phyloP scores from a whole-genome alignment of 2,329 filamentous ascomycete genomes.

The Talaromyces piceae region DNA sequence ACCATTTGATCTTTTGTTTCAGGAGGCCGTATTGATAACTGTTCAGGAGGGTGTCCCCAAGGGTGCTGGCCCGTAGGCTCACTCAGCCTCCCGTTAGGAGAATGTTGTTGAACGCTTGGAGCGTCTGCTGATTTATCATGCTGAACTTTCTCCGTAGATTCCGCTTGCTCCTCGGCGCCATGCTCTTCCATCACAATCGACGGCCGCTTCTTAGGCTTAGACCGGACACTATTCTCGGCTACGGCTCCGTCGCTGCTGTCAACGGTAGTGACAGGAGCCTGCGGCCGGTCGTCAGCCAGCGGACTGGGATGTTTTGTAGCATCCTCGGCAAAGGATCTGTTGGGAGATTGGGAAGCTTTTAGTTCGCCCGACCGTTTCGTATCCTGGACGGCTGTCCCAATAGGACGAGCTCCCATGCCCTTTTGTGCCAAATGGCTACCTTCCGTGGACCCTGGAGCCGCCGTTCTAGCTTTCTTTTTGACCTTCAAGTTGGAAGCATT shows the following conservation, averaged over 20 bases:
- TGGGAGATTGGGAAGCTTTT: background rate
- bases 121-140: background rate
- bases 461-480: constrained; percentile 19
- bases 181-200: constrained; percentile 37
- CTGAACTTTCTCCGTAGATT: constrained; percentile 5
- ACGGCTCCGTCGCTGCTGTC: background rate
- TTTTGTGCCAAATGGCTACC: constrained; percentile 19
- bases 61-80: background rate
- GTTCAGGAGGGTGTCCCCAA: background rate
- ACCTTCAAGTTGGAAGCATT: constrained; percentile 21
- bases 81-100: background rate
- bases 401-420: constrained; percentile 23
- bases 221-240: constrained; percentile 16
- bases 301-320: background rate
- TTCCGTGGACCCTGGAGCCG: constrained; percentile 19
- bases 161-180: constrained; percentile 25
- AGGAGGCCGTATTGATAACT: constrained; percentile 1
- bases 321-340: background rate
- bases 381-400: constrained; percentile 13
- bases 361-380: background rate
- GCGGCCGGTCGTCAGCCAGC: background rate
- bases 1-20: constrained; percentile 2
- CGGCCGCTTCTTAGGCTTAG: constrained; percentile 27
- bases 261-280: background rate
- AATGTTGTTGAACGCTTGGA: background rate